Base-by-base conservation (phyloP, 2,329 filamentous ascomycete species). In the Trichoderma sp. region DNA sequence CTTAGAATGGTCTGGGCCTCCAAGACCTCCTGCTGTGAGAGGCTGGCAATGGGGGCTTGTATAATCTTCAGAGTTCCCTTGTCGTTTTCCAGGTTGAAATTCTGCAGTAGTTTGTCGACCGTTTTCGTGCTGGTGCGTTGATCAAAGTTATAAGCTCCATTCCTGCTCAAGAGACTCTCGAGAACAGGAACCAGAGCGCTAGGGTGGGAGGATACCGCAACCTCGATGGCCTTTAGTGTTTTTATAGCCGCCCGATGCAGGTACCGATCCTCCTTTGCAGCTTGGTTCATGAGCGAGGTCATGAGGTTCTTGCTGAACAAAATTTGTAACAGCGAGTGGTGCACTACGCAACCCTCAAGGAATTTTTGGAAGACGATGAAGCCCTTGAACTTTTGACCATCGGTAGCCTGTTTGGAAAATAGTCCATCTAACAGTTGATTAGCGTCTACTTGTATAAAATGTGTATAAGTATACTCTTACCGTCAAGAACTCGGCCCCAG, bases 301-400 rank as follows among this genome's bases (percentile, higher is more conserved):
- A 97, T 90, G 26, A 98, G 84, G 76, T 97, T 97, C 73, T 91
- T 90, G 76, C 93, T 94, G 79, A 98, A 97, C 0, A 97, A 84
- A 9, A 81, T 85, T 74, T 80, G 86, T 67, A 83, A 88, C 76
- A 86, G 87, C 71, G 75, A 67, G 21, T 78, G 78, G 26, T 80
- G 88, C 79, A 77, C 84, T 36, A 85, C 83, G 9, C 87, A 81
- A 4, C 84, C 83, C 58, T 86, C 83, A 4, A 98, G 83, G 76
- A 94, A 89, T 77, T 92, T 93, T 76, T 92, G 90, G 77, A 98
- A 93, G 3, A 98, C 88, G 77, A 95, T 90, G 82, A 98, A 95
- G 0, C 96, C 96, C 81, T 94, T 94, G 77, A 93, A 94, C 81
- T 98, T 98, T 71, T 97, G 92, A 76, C 95, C 93, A 57, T 95